A percentile compares a stretch with the other conserved stretches of the same genome.
Evolutionary conservation across 1,284 basidiomycete genomes (phyloP).

Genomic region (Ganoderma lingzhi): DNA sequence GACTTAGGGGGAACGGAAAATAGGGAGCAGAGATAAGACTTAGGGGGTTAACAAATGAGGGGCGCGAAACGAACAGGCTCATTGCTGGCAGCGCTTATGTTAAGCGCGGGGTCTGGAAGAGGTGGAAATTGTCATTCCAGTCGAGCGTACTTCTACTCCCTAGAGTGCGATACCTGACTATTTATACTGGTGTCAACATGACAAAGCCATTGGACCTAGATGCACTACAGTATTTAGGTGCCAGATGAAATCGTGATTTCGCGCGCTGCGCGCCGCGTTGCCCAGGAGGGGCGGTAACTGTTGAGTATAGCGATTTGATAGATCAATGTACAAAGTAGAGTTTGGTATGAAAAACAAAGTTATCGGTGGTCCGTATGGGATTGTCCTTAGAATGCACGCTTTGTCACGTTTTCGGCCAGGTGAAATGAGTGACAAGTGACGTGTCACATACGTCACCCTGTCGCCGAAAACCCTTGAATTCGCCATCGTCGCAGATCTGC

Average conservation of each 20-base stretch:
- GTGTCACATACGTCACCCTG: background rate
- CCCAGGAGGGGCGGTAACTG: background rate
- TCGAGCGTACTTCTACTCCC: too few species aligned
- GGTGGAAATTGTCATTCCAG: too few species aligned
- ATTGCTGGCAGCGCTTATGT: too few species aligned
- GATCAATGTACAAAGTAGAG: background rate
- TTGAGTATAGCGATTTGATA: background rate
- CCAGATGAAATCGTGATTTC: constrained; percentile 3
- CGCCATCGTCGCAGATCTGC: background rate
- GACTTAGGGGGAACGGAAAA: too few species aligned
- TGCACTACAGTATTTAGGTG: too few species aligned
- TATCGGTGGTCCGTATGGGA: background rate
- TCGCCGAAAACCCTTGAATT: background rate
- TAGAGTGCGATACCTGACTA: too few species aligned
- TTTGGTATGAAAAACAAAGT: background rate
- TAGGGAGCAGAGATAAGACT: too few species aligned
- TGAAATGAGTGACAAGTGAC: background rate
- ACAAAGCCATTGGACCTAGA: too few species aligned
- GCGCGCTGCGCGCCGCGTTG: background rate
- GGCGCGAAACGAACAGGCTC: too few species aligned
- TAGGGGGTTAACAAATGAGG: too few species aligned
- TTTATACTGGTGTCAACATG: too few species aligned
- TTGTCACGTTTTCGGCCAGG: constrained; percentile 4
- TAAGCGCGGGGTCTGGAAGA: too few species aligned
- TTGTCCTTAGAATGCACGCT: background rate